Evolutionary conservation across 129 eudicot genomes (phyloP).

Genomic region (Scalesia atractyloides): DNA sequence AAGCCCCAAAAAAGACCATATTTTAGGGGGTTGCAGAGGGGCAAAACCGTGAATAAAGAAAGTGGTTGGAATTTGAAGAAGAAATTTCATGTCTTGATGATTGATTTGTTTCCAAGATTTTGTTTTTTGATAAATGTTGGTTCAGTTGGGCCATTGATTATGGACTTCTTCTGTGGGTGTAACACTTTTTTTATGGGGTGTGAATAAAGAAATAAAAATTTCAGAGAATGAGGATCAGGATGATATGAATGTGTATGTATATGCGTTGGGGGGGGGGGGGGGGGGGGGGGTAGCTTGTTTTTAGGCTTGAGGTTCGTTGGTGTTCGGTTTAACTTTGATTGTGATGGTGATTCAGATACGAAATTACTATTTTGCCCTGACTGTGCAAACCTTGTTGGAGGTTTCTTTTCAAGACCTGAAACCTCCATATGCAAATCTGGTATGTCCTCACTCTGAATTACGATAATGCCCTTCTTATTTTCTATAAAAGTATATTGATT

Average conservation of each 20-base stretch:
- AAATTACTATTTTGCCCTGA: neutral
- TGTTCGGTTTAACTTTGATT: neutral
- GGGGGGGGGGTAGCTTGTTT: neutral
- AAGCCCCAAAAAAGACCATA: neutral
- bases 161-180: neutral
- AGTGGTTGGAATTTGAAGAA: neutral
- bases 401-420: too few species aligned
- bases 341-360: neutral
- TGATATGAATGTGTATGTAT: neutral
- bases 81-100: slow-evolving; percentile 2
- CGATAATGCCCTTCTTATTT: too few species aligned
- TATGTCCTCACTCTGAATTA: too few species aligned
- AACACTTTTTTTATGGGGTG: neutral
- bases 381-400: neutral
- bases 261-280: too few species aligned
- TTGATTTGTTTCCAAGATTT: neutral
- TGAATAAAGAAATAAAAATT: neutral
- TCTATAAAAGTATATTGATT: too few species aligned
- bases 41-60: neutral
- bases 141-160: neutral
- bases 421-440: too few species aligned
- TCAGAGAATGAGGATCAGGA: neutral
- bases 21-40: neutral
- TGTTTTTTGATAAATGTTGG: slow-evolving; percentile 1
- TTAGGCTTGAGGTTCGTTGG: neutral